Base-by-base conservation (phyloP, 805 yeast genomes). In the Metschnikowia noctiluminum region DNA sequence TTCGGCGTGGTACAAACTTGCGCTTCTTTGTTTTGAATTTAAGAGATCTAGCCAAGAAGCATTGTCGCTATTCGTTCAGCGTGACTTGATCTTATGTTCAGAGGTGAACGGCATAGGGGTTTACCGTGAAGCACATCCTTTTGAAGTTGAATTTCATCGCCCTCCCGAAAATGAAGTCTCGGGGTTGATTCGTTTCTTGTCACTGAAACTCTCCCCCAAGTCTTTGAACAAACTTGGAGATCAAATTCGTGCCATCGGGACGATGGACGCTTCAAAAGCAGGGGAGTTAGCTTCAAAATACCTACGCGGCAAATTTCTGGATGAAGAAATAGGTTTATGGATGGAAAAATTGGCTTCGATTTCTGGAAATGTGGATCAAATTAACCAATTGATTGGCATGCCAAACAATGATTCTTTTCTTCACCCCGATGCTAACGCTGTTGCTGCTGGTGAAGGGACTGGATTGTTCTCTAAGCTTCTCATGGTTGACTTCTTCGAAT, bases 21-120 rank as follows among this genome's bases (percentile, higher is more conserved):
- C 82, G 49, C 75, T 87, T 2, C 70, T 90, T 27, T 84, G 96
- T 61, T 79, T 78, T 48, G 96, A 90, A 58, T 72, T 87, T 45
- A 78, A 77, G 50, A 84, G 78, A 50, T 74, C 76, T 41, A 72
- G 81, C 15, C 74, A 77, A 49, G 94, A 87, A 58, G 74, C 85
- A 0, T 70, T 88, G 35, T 69, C 82, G 37, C 63, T 51, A 65
- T 35, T 51, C 5, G 50, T 46, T 2, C 37, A 48, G 27, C 27
- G 38, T 1, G 45, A 55, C 14, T 44, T 38, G 28, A 49, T 64
- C 8, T 48, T 68, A 12, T 48, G 64, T 2, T 51, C 63, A 15
- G 69, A 70, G 51, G 62, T 64, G 2, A 69, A 71, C 53, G 71
- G 73, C 1, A 35, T 69, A 16, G 69, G 70, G 2, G 43, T 64